Evolutionary conservation across 176 grass and related monocot genomes (phyloP), one percentile per base, ranked within the genome.

Genomic region (Tillandsia fasciculata): DNA sequence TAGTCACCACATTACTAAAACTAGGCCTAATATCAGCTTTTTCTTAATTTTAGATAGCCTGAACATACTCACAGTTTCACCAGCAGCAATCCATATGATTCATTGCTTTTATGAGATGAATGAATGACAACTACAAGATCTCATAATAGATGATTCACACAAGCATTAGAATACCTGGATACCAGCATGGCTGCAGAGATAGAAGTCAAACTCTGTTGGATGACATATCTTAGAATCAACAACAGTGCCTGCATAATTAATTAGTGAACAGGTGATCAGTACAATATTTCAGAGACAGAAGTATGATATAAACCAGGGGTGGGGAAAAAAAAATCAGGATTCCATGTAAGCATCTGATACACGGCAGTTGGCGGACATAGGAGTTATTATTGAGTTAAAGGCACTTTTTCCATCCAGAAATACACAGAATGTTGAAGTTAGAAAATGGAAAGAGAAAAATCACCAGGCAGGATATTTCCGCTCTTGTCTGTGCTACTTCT

Each of bases 171-270:
- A 27, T 70, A 99, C 95, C 95, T 99, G 95, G 80, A 99, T 99
- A 66, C 95, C 95, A 82, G 95, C 95, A 86, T 99, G 95, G 67
- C 95, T 99, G 56, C 95, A 99, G 27, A 99, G 95, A 83, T 94
- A 99, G 82, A 99, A 99, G 82, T 99, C 95, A 76, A 99, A 99
- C 78, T 99, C 95, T 24, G 77, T 80, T 20, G 95, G 95, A 72
- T 99, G 95, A 65, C 95, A 99, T 75, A 94, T 99, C 75, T 99
- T 99, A 0, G 95, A 90, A 88, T 99, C 95, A 74, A 99, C 95
- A 29, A 99, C 87, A 58, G 95, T 99, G 66, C 94, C 94, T 99
- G 75, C 48, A 9, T 57, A 22, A 79, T 59, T 22, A 57, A 33
- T 42, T 42, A 42, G 33, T 42, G 33, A 6, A 42, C 33, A 7